Evolutionary conservation across 805 yeast species (phyloP), one percentile per base, ranked within the genome.

Genomic region (Starmerella tilneyi): DNA sequence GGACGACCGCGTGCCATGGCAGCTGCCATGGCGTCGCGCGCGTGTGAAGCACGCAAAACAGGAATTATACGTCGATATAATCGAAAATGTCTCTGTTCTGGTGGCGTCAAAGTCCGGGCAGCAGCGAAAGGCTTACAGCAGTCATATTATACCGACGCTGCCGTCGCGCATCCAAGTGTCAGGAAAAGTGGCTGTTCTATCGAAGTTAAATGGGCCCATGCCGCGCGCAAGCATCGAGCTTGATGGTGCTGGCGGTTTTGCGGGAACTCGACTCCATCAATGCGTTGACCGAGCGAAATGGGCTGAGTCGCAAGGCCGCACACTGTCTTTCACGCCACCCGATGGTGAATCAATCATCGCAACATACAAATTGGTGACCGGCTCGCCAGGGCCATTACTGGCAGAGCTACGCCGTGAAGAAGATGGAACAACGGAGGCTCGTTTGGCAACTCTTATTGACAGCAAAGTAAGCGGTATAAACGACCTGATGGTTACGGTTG

Each of bases 41-140:
- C 73, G 76, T 51, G 80, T 82, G n/a, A 74, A 72, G 52, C 77
- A 84, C 59, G 72, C 84, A 3, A 78, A 78, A 52, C 85, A 89
- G 61, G 97, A 89, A 62, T 70, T 89, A 62, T 85, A 79, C 59
- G 81, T 89, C 8, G 97, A 92, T 62, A 60, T 92, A 5, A 69
- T 71, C 2, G 98, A 89, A 60, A 66, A 71, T 1, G 48, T 54
- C 19, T 72, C 72, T 50, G 72, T 80, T 29, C 69, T 81, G 0
- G 61, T 78, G 19, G 66, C 69, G 20, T 63, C 74, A 8, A 27
- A 40, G 16, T 20, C 37, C 12, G 31, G 41, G 20, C 32, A 39
- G 13, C 46, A 30, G 5, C 24, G 44, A 15, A n/a, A 21, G 26
- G 33, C 22, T 4, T 23, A 15, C 23, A 28, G 35, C 36, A 23